phyloP scores from a whole-genome alignment of 2,329 filamentous ascomycete genomes.

The Fusarium liriodendri region DNA sequence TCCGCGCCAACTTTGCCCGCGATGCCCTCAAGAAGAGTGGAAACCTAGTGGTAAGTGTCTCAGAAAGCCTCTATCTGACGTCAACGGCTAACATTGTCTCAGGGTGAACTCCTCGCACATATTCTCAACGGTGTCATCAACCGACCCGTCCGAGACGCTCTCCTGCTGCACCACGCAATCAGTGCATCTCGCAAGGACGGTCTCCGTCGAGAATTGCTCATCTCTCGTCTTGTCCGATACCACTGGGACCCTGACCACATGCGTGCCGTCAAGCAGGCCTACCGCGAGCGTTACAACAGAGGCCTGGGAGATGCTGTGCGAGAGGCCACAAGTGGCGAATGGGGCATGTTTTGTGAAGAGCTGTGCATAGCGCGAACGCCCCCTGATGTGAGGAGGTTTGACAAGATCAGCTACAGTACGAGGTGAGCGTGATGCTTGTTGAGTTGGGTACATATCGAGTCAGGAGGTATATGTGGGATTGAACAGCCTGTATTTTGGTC shows the following conservation, averaged over 20 bases:
- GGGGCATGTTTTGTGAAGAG: conserved; percentile 80
- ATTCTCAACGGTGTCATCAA: conserved; percentile 98
- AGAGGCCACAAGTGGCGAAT: conserved; percentile 81
- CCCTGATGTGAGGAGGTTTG: conserved; percentile 66
- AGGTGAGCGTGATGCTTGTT: conserved; percentile 12
- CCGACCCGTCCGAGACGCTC: conserved; percentile 89
- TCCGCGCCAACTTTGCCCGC: conserved; percentile 84
- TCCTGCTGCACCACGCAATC: conserved; percentile 91
- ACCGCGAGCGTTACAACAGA: conserved; percentile 78
- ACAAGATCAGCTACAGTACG: conserved; percentile 48
- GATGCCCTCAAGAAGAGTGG: conserved; percentile 89
- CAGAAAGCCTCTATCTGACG: background rate
- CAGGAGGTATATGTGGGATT: conserved; percentile 6
- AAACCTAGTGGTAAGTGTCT: conserved; percentile 85
- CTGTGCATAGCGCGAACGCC: conserved; percentile 73
- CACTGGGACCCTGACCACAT: conserved; percentile 94
- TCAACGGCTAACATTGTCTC: conserved; percentile 8
- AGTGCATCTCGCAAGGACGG: conserved; percentile 76
- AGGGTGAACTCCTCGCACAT: conserved; percentile 95
- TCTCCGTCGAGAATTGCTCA: conserved; percentile 85
- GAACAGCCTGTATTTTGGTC: background rate
- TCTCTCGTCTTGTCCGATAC: conserved; percentile 85
- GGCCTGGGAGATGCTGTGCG: conserved; percentile 82
- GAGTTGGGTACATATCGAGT: conserved; percentile 10
- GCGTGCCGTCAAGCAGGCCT: conserved; percentile 82